Evolutionary conservation across 345 rosid genomes (phyloP).

Genomic region (Eucalyptus leucophloia): DNA sequence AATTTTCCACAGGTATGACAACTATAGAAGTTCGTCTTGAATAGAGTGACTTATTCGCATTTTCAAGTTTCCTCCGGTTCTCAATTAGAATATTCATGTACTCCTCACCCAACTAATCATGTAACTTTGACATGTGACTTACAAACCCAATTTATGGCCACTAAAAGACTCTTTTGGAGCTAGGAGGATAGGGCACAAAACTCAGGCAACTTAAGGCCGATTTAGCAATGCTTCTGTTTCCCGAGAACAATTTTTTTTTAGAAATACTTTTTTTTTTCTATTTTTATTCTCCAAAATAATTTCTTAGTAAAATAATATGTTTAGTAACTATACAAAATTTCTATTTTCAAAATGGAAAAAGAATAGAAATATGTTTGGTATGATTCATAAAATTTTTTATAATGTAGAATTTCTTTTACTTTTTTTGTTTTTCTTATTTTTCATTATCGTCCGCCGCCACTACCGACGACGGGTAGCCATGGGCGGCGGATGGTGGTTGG

Average conservation of each 20-base stretch:
- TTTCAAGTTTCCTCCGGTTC: not conserved
- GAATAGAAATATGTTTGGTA: rapidly evolving
- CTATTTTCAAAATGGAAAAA: rapidly evolving
- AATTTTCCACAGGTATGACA: rapidly evolving
- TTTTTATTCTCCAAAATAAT: rapidly evolving
- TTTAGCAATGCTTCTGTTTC: rapidly evolving
- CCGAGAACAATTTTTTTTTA: rapidly evolving
- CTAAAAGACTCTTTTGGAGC: not conserved
- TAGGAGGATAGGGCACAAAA: not conserved
- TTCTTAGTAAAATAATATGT: no score
- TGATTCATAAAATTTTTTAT: rapidly evolving
- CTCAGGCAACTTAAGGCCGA: rapidly evolving
- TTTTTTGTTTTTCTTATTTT: no score
- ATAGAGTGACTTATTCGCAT: not conserved
- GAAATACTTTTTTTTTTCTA: no score
- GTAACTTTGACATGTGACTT: not conserved
- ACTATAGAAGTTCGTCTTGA: not conserved
- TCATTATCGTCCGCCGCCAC: rapidly evolving
- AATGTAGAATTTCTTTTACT: rapidly evolving
- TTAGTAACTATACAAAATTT: no score
- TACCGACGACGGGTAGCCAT: rapidly evolving
- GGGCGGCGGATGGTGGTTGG: rapidly evolving
- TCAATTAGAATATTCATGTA: not conserved
- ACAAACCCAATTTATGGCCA: not conserved
- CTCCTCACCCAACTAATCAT: not conserved